Evolutionary conservation across 2,329 filamentous ascomycete genomes (phyloP), one percentile per base, ranked within the genome.

Genomic region (Aureobasidium sp.): DNA sequence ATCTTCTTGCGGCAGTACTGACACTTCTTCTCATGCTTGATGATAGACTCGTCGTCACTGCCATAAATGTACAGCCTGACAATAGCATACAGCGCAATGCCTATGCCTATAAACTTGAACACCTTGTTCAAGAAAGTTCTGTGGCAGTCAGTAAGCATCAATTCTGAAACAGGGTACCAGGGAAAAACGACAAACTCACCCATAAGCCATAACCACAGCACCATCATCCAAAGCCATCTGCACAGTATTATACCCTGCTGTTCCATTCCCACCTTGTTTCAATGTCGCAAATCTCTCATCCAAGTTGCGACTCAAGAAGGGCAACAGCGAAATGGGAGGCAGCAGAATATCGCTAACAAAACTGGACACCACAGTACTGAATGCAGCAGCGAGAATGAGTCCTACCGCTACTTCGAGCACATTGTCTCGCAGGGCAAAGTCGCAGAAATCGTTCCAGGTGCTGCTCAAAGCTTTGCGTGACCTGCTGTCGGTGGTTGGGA

Each of bases 321-420:
- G 85, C 27, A 94, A 79, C 48, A 93, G 79, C 2, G 91, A 91
- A 33, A 94, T 80, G 0, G 91, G 84, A 7, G 91, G 92, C 68
- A 93, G 86, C 53, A 93, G 79, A 40, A 93, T 86, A 71, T 93
- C 90, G 67, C 86, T 88, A 62, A 93, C 90, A 73, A 93, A 90
- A 11, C 88, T 91, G 66, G 90, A 93, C 65, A 93, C 90, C 54
- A 93, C 84, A 65, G 88, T 84, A 4, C 91, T 93, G 75, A 94
- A 93, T 33, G 90, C 86, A 63, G 89, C 85, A 16, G 91, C 91
- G 62, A 94, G 84, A 70, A 94, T 93, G 69, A 93, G 80, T 70
- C 91, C 91, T 71, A 93, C 89, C 20, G 91, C 91, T 67, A 94
- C 91, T 76, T 93, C 89, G 31, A 94, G 84, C 55, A 93, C 91